Evolutionary conservation across 1,284 basidiomycete species (phyloP), one percentile per base, ranked within the genome.

Genomic region (Ustilago tritici): DNA sequence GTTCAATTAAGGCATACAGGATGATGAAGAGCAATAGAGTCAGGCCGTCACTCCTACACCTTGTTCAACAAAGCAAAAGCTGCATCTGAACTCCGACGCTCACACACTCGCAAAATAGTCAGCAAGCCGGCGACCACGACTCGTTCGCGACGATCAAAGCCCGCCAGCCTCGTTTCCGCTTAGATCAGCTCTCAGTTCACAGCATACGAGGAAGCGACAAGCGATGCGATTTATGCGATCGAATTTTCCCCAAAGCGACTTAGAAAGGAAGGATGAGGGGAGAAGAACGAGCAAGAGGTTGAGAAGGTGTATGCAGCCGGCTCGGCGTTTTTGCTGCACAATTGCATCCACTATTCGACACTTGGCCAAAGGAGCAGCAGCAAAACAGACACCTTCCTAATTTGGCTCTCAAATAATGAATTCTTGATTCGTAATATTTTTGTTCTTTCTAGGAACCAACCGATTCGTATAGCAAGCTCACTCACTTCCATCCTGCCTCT

Each of bases 261-360:
- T 31, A 32, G 49, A 50, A 49, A 49, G 47, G 47, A 19, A 49
- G 47, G 47, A 23, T 19, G 23, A 28, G 23, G 23, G 23, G 23
- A 49, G n/a, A 49, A 49, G 47, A n/a, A 49, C 4, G 47, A 23
- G 12, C 11, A 50, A 12, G 49, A 31, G 12, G 9, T 36, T 28
- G 31, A n/a, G 23, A 31, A 34, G 19, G 4, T 40, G 54, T 46
- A 57, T 57, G 56, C 56, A 47, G 32, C 34, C 43, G n/a, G 61
- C 61, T 63, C 61, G 61, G 61, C 61, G 61, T 63, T 56, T 56
- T 40, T 61, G 54, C 56, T 60, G 61, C 61, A 32, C 47, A 40
- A 58, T 54, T 65, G 43, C 61, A 53, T 46, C 10, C 46, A 28
- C 52, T 59, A 23, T 55, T 55, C 55, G 54, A 56, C 56, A 57